Evolutionary conservation across 2,329 filamentous ascomycete genomes (phyloP).

Genomic region (Venturia pyrina): DNA sequence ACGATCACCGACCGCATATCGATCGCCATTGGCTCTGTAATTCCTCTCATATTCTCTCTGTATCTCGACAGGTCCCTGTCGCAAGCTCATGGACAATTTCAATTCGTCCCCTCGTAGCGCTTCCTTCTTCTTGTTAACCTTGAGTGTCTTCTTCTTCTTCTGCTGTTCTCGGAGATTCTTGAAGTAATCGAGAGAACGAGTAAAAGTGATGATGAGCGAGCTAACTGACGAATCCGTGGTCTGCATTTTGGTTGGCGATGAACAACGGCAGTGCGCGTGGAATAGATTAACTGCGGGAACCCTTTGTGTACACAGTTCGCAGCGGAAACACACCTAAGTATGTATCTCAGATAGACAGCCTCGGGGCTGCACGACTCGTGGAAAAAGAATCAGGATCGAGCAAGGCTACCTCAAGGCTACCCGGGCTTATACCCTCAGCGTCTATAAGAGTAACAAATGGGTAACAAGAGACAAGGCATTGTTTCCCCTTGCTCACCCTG

Average conservation of each 20-base stretch:
- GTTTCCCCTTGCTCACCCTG: too few relatives aligned
- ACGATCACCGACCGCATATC: constrained; percentile 36
- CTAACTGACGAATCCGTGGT: constrained; percentile 22
- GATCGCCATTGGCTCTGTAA: constrained; percentile 26
- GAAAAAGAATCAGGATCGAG: neutral
- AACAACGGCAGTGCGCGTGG: neutral
- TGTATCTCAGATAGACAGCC: neutral
- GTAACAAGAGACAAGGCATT: neutral
- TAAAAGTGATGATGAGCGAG: constrained; percentile 35
- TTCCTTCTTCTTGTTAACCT: constrained; percentile 20
- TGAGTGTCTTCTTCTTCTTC: constrained; percentile 22
- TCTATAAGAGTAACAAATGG: neutral
- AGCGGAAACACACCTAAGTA: constrained; percentile 1
- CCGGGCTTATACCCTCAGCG: neutral
- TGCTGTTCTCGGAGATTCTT: constrained; percentile 29
- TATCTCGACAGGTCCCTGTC: constrained; percentile 32
- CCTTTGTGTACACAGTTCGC: constrained; percentile 2
- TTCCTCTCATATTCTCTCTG: constrained; percentile 31
- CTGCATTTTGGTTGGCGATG: neutral
- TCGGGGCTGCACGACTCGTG: neutral
- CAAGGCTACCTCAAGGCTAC: neutral
- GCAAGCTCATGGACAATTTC: constrained; percentile 30
- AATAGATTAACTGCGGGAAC: neutral
- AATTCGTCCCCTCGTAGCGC: constrained; percentile 26
- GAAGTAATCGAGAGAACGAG: constrained; percentile 35